phyloP scores from a whole-genome alignment of 164 flowering plant genomes.

The Magnolia kwangsiensis region DNA sequence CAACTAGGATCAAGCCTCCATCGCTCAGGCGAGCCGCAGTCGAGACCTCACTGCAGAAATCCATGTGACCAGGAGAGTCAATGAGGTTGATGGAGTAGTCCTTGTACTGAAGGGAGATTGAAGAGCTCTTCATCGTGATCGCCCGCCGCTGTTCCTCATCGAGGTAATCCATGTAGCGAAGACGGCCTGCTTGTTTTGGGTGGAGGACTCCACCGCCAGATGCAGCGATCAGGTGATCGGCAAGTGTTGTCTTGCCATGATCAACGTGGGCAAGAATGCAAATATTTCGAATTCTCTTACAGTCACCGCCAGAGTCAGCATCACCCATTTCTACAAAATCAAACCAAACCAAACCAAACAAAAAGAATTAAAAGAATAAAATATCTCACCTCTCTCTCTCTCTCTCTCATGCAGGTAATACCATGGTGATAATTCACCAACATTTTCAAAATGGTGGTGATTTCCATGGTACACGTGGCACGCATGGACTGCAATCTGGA shows the following conservation, averaged over 20 bases:
- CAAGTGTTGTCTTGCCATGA: conserved; percentile 91
- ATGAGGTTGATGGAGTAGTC: conserved; percentile 63
- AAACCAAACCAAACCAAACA: not conserved
- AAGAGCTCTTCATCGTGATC: conserved; percentile 92
- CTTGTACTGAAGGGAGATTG: conserved; percentile 51
- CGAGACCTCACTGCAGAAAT: conserved; percentile 88
- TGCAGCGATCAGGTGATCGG: conserved; percentile 76
- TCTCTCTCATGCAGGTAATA: not conserved
- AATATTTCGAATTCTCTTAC: conserved; percentile 53
- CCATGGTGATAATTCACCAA: not conserved
- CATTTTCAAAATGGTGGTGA: not conserved
- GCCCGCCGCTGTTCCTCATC: conserved; percentile 97
- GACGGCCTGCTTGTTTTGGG: conserved; percentile 78
- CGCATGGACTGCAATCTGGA: not conserved
- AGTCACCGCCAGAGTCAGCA: conserved; percentile 19
- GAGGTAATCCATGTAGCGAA: conserved; percentile 77
- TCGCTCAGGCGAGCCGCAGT: conserved; percentile 90
- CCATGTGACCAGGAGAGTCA: conserved; percentile 96
- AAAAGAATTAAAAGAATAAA: not conserved
- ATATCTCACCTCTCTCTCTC: not conserved
- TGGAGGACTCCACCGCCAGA: conserved; percentile 66
- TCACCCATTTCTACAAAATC: conserved; percentile 25
- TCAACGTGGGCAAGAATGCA: conserved; percentile 96
- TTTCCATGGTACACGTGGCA: not conserved
- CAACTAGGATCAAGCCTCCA: conserved; percentile 76